These are phyloP conservation scores for Suhomyces sp. DNA, from an alignment of 805 yeast species.

Conservation along the genomic window DNA sequence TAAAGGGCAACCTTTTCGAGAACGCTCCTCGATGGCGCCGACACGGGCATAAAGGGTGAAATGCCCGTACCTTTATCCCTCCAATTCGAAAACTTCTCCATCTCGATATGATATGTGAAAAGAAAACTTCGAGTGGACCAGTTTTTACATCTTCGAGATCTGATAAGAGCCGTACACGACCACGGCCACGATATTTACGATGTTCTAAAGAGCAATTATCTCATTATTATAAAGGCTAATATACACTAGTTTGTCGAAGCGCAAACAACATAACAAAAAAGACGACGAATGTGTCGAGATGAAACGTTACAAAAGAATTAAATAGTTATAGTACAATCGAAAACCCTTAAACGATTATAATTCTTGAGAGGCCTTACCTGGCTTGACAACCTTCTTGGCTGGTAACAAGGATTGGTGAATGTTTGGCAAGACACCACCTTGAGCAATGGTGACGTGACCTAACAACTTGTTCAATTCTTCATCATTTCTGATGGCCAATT, in stretches of 20 bases:
- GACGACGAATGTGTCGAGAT: neutral
- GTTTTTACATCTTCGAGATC: neutral
- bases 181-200: neutral
- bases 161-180: neutral
- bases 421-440: conserved; percentile 54
- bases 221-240: conserved; percentile 14
- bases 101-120: conserved; percentile 15
- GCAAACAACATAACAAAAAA: conserved; percentile 4
- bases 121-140: neutral
- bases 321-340: conserved; percentile 7
- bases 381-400: conserved; percentile 48
- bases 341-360: conserved; percentile 32
- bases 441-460: conserved; percentile 62
- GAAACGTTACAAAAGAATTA: conserved; percentile 7
- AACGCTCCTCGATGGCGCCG: conserved; percentile 11
- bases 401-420: conserved; percentile 51
- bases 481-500: conserved; percentile 52
- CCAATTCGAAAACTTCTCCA: conserved; percentile 85
- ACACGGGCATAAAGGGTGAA: conserved; percentile 74
- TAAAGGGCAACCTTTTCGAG: conserved; percentile 4
- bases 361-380: conserved; percentile 55
- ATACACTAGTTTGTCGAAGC: conserved; percentile 13
- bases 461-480: conserved; percentile 50
- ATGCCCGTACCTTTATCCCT: conserved; percentile 93
- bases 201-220: conserved; percentile 7